Evolutionary conservation across 2,329 filamentous ascomycete species (phyloP), one percentile per base, ranked within the genome.

Genomic region (Pseudocercospora eumusae): DNA sequence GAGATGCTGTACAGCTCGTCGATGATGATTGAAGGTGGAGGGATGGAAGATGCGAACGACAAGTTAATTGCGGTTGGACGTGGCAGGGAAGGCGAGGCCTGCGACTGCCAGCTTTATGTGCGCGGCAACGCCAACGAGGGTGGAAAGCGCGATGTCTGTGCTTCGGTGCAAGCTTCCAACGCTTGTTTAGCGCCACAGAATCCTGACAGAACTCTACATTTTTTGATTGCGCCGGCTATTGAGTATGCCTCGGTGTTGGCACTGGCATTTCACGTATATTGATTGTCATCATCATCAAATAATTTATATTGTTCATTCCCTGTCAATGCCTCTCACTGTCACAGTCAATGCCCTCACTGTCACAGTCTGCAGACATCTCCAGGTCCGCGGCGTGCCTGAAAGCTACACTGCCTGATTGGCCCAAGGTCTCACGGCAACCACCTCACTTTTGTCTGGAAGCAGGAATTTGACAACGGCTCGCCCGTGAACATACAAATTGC

Each of bases 351-450:
- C n/a, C n/a, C n/a, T n/a, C n/a, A n/a, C n/a, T n/a, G n/a, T n/a
- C n/a, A n/a, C n/a, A n/a, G n/a, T n/a, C 33, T 36, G 33, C 33
- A 36, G 13, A 36, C 9, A 36, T 36, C 33, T 36, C 11, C 44
- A 18, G 18, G 33, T 21, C 44, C 44, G 44, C 44, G 44, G 44
- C 44, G 18, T 25, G 44, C 15, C 15, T 15, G 33, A 36, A 36
- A 36, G 33, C 33, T n/a, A 36, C 4, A 36, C 33, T 36, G 33
- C 33, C 15, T 36, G 50, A 54, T 54, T 54, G 50, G 50, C 50
- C n/a, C 50, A n/a, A 18, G 27, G 50, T 54, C 50, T 54, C 50
- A 54, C 50, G 31, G 50, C 50, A 54, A 36, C 50, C 50, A 54
- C 15, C 50, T 31, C 23, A 52, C 47, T 50, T 50, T 50, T 33